Evolutionary conservation across 2,329 filamentous ascomycete genomes (phyloP).

Genomic region (Cyclaneusma minus): DNA sequence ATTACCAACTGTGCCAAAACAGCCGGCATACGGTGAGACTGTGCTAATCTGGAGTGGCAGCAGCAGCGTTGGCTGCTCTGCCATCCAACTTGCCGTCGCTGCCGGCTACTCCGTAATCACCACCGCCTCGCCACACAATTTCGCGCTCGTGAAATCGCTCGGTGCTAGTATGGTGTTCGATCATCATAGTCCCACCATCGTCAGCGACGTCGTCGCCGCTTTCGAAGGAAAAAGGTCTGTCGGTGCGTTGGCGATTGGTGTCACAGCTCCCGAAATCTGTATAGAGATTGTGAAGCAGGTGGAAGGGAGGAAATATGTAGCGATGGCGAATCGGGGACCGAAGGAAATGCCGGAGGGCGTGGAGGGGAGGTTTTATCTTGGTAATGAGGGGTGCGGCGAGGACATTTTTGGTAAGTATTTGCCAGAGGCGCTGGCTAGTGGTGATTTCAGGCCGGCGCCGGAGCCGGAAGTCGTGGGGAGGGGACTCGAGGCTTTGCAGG

Average conservation of each 20-base stretch:
- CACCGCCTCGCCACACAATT: slow-evolving; percentile 20
- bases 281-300: slow-evolving; percentile 15
- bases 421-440: slow-evolving; percentile 19
- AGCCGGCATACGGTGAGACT: slow-evolving; percentile 16
- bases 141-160: slow-evolving; percentile 19
- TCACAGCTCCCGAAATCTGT: slow-evolving; percentile 9
- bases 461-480: slow-evolving; percentile 21
- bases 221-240: slow-evolving; percentile 16
- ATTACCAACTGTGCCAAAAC: slow-evolving; percentile 9
- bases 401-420: slow-evolving; percentile 17
- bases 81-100: slow-evolving; percentile 26
- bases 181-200: slow-evolving; percentile 16
- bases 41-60: slow-evolving; percentile 18
- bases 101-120: slow-evolving; percentile 24
- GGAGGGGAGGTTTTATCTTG: slow-evolving; percentile 14
- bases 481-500: slow-evolving; percentile 24
- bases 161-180: slow-evolving; percentile 27
- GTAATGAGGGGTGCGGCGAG: slow-evolving; percentile 16
- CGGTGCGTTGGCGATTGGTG: slow-evolving; percentile 18
- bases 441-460: slow-evolving; percentile 18
- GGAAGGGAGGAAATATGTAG: slow-evolving; percentile 12
- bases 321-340: not conserved
- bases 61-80: slow-evolving; percentile 12
- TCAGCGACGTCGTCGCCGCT: slow-evolving; percentile 16
- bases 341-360: slow-evolving; percentile 7